A percentile compares a stretch with the other conserved stretches of the same genome.
phyloP scores from a whole-genome alignment of 75 land plant species.

The Cryptomeria japonica region DNA sequence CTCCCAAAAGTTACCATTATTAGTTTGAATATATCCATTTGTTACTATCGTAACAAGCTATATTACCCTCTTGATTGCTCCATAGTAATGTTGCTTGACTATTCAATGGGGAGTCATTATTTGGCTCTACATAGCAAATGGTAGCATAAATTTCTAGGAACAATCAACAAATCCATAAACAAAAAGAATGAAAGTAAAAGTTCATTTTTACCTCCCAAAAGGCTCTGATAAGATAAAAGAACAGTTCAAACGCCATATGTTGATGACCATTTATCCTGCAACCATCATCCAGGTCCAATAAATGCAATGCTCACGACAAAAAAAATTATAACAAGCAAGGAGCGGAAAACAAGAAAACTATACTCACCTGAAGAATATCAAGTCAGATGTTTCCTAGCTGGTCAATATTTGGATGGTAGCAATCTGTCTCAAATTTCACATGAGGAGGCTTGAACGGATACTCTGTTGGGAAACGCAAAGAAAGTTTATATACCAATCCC shows the following conservation, averaged over 20 bases:
- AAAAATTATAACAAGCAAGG: neutral
- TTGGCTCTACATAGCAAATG: slow-evolving; percentile 64
- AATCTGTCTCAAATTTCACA: slow-evolving; percentile 83
- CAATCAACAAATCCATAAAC: neutral
- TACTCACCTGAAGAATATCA: slow-evolving; percentile 87
- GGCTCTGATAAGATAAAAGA: slow-evolving; percentile 79
- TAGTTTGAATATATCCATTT: neutral
- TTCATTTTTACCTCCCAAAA: slow-evolving; percentile 74
- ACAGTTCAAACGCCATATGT: slow-evolving; percentile 95
- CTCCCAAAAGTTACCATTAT: neutral
- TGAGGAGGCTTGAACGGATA: slow-evolving; percentile 97
- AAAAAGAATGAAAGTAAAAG: neutral
- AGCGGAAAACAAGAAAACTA: neutral
- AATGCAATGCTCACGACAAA: neutral
- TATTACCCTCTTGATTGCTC: slow-evolving; percentile 89
- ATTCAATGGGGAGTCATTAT: slow-evolving; percentile 89
- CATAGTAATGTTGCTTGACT: slow-evolving; percentile 88
- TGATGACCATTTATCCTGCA: slow-evolving; percentile 97
- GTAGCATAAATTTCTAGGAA: neutral
- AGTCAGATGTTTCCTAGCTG: slow-evolving; percentile 84
- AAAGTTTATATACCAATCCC: slow-evolving; percentile 76
- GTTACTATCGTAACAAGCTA: neutral
- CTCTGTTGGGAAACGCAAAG: slow-evolving; percentile 73
- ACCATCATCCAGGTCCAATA: neutral
- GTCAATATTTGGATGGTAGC: slow-evolving; percentile 98